Evolutionary conservation across 805 yeast genomes (phyloP).

Genomic region (Brettanomyces naardenensis): DNA sequence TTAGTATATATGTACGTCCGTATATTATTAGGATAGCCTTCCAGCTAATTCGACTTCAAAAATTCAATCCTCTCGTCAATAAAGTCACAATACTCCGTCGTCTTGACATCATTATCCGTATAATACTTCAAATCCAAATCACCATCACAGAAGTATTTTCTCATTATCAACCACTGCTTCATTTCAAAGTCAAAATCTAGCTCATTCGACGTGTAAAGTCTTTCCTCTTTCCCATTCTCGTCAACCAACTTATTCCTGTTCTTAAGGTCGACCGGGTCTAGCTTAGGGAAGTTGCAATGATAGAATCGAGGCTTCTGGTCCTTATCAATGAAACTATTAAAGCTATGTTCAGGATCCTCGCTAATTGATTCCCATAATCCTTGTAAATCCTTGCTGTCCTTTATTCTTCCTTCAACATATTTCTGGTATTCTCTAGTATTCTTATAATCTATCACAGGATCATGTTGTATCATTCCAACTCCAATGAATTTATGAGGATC

Average conservation of each 20-base stretch:
- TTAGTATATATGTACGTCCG: too few relatives aligned
- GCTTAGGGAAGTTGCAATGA: constrained; percentile 48
- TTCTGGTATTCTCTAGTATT: constrained; percentile 13
- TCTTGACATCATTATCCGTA: constrained; percentile 17
- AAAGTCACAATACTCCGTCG: constrained; percentile 42
- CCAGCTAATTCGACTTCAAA: constrained; percentile 27
- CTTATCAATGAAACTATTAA: background rate
- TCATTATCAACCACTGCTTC: constrained; percentile 50
- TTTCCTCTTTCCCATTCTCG: constrained; percentile 13
- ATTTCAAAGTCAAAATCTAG: constrained; percentile 47
- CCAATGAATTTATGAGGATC: constrained; percentile 31
- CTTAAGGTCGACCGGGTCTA: constrained; percentile 36
- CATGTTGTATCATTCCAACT: constrained; percentile 51
- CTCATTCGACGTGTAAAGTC: constrained; percentile 25
- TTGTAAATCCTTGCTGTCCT: constrained; percentile 2
- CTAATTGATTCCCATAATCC: background rate
- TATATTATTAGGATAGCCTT: too few relatives aligned
- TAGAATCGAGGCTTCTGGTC: constrained; percentile 31
- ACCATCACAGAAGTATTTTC: constrained; percentile 25
- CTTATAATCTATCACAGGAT: constrained; percentile 36
- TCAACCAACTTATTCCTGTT: constrained; percentile 27
- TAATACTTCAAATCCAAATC: constrained; percentile 20
- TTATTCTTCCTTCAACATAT: constrained; percentile 10
- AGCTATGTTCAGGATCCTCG: constrained; percentile 1
- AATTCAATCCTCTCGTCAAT: constrained; percentile 38